Conservation (phyloP, 148 eudicot genomes). For the Drosera capensis region DNA sequence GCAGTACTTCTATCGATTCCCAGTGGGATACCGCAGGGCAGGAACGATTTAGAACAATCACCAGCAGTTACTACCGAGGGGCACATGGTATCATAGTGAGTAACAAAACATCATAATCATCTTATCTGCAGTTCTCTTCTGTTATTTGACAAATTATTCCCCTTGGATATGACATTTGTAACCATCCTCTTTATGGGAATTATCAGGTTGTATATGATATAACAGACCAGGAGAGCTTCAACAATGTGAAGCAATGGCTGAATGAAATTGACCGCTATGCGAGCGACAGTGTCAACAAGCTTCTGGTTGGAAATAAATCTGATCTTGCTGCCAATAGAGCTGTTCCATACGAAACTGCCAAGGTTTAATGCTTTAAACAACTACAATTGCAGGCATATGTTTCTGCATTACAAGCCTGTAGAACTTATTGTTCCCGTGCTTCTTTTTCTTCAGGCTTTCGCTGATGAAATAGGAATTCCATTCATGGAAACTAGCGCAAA, state of each 20-base stretch:
- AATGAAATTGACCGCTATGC: constrained; percentile 66
- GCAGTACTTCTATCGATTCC: not conserved
- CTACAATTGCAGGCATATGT: not conserved
- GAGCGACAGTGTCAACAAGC: constrained; percentile 61
- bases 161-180: not conserved
- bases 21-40: constrained; percentile 38
- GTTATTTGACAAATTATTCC: not conserved
- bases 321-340: constrained; percentile 58
- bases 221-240: constrained; percentile 64
- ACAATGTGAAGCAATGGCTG: constrained; percentile 61
- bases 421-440: not conserved
- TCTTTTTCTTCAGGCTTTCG: constrained; percentile 32
- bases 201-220: constrained; percentile 65
- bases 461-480: constrained; percentile 76
- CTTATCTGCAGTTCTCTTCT: not conserved
- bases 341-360: constrained; percentile 48
- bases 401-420: not conserved
- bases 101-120: not conserved
- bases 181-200: not conserved
- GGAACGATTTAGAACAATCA: constrained; percentile 32
- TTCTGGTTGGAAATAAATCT: constrained; percentile 66
- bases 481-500: constrained; percentile 78
- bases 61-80: constrained; percentile 37
- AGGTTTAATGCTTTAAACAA: constrained; percentile 17
- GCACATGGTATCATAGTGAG: constrained; percentile 38